These are phyloP conservation scores for Stylosanthes scabra DNA, from an alignment of 331 rosid species.

Conservation along the genomic window DNA sequence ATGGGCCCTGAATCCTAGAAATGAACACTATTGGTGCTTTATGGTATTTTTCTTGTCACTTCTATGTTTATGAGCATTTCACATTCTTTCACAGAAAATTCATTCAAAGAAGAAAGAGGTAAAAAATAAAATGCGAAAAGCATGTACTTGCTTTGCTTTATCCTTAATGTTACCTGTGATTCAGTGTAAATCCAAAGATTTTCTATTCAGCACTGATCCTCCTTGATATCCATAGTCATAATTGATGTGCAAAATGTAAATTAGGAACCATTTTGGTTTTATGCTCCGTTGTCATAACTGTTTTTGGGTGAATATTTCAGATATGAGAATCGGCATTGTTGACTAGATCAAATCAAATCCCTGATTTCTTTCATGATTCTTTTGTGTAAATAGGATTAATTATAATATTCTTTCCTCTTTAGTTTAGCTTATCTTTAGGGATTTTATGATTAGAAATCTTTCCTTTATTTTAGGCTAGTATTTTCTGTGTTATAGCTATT, in stretches of 20 bases:
- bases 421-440: no score
- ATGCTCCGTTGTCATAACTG: conserved; percentile 8
- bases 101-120: neutral
- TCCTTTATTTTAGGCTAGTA: no score
- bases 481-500: no score
- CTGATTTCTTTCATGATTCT: no score
- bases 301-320: conserved; percentile 7
- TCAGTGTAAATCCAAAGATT: neutral
- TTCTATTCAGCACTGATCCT: neutral
- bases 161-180: neutral
- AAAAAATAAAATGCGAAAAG: neutral
- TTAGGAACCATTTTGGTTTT: conserved; percentile 4
- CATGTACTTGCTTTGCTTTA: neutral
- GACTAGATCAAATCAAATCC: no score
- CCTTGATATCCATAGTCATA: neutral
- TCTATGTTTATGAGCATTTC: neutral
- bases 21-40: neutral
- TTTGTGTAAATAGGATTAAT: no score
- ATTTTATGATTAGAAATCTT: no score
- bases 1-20: conserved; percentile 10
- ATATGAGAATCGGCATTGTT: conserved; percentile 5
- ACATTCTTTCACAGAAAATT: neutral
- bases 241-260: conserved; percentile 22
- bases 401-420: no score
- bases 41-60: neutral